Base-by-base conservation (phyloP, 495 filamentous ascomycete genomes). In the Penicillium soppii region DNA sequence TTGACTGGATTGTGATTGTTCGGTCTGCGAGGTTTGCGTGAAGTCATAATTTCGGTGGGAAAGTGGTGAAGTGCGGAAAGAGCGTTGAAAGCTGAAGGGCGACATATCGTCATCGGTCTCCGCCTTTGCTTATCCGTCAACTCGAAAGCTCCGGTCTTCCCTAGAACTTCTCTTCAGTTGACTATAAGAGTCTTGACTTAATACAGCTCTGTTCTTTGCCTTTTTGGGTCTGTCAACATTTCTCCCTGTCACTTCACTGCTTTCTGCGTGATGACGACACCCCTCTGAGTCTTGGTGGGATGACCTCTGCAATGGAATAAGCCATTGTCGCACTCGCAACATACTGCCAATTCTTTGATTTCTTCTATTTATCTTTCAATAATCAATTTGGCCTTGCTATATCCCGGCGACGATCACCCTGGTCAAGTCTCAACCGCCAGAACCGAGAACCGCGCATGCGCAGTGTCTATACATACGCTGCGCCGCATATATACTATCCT, bases 11-110 rank as follows among this genome's bases (percentile, higher is more conserved):
- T 58, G 47, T 53, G 61, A 46, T 65, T 68, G 56, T 71, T 70
- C 19, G 57, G 57, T 35, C 61, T 61, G 38, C 67, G 67, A 32
- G 62, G 62, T 63, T 66, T 73, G 44, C 67, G 67, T 26, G 67
- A 55, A 30, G 57, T 53, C 69, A 72, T 74, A 37, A 42, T 59
- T 51, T 43, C 16, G 39, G 35, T 23, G 44, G n/a, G 30, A 42
- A 22, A 8, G 12, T n/a, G 29, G 21, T 16, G 19, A 25, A 50
- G 30, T 30, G 29, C 20, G 47, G 20, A 45, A 35, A 40, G 25
- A 25, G 16, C 25, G 20, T 7, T 12, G 13, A 12, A 43, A 46
- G 20, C 16, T 53, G 26, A 25, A n/a, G 37, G 43, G 10, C 36
- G 36, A 19, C 5, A n/a, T 16, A 46, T 27, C 25, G n/a, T n/a